Conservation (phyloP, 2,329 filamentous ascomycete genomes). For the Fusarium sp. region DNA sequence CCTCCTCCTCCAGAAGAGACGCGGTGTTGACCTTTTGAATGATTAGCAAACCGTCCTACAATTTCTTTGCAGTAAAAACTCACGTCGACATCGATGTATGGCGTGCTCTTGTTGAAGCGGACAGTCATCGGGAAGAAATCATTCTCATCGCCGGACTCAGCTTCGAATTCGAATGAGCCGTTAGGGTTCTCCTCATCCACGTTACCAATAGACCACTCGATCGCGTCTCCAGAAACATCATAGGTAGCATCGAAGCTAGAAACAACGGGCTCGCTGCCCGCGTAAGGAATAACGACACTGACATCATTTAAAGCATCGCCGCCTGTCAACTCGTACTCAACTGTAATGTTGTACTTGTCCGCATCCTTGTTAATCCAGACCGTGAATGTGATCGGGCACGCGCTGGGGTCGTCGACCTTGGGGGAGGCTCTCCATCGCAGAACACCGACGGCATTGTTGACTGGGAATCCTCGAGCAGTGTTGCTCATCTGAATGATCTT, state of each 20-base stretch:
- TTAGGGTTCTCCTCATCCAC: slow-evolving; percentile 85
- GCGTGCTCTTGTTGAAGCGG: slow-evolving; percentile 84
- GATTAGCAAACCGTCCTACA: slow-evolving; percentile 15
- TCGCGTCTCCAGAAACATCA: slow-evolving; percentile 88
- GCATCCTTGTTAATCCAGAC: slow-evolving; percentile 96
- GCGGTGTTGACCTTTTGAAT: slow-evolving; percentile 70
- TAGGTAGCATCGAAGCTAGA: slow-evolving; percentile 95
- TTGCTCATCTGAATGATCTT: slow-evolving; percentile 93
- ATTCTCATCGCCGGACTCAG: slow-evolving; percentile 84
- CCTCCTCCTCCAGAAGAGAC: slow-evolving; percentile 77
- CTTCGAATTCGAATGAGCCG: slow-evolving; percentile 96
- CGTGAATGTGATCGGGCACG: slow-evolving; percentile 93
- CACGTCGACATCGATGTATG: slow-evolving; percentile 94
- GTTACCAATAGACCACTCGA: slow-evolving; percentile 93
- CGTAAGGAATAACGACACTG: slow-evolving; percentile 86
- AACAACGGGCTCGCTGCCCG: slow-evolving; percentile 84
- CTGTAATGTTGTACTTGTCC: slow-evolving; percentile 86
- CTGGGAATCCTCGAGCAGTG: slow-evolving; percentile 86
- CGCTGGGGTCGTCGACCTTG: slow-evolving; percentile 80
- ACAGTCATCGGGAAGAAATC: slow-evolving; percentile 99
- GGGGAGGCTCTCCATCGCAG: slow-evolving; percentile 91
- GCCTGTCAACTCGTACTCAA: slow-evolving; percentile 94
- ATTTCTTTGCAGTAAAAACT: slow-evolving; percentile 54
- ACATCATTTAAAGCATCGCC: slow-evolving; percentile 85
- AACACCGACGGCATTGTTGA: slow-evolving; percentile 93